Evolutionary conservation across 306 rosid species (phyloP).

Genomic region (Cajanus cajan): DNA sequence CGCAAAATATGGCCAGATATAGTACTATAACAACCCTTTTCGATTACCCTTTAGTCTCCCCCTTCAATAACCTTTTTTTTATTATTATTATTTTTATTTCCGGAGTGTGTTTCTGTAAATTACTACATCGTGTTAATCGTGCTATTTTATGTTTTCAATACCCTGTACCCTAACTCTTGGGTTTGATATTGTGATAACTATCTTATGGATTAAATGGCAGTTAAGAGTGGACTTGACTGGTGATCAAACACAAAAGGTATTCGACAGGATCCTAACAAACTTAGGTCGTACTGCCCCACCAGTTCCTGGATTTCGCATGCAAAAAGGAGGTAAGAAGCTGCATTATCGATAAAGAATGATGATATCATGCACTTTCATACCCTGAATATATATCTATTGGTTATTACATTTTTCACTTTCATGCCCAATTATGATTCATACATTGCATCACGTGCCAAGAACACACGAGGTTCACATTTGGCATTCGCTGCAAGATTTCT

Average conservation of each 20-base stretch:
- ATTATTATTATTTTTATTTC: not conserved
- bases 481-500: constrained; percentile 12
- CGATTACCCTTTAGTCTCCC: not conserved
- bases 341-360: constrained; percentile 2
- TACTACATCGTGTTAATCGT: not conserved
- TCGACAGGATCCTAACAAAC: constrained; percentile 54
- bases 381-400: not conserved
- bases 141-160: constrained; percentile 15
- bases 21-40: constrained; percentile 8
- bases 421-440: constrained; percentile 6
- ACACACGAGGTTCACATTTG: constrained; percentile 5
- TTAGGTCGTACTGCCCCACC: constrained; percentile 80
- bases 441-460: not conserved
- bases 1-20: constrained; percentile 1
- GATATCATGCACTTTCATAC: not conserved
- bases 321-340: constrained; percentile 73
- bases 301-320: constrained; percentile 80
- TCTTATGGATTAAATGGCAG: constrained; percentile 45
- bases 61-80: not conserved
- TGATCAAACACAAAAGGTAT: constrained; percentile 66
- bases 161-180: not conserved
- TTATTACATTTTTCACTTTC: constrained; percentile 21
- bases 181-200: not conserved
- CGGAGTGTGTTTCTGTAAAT: not conserved
- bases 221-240: constrained; percentile 73